phyloP scores from a whole-genome alignment of 164 flowering plant species.

The Tetracentron sinense region DNA sequence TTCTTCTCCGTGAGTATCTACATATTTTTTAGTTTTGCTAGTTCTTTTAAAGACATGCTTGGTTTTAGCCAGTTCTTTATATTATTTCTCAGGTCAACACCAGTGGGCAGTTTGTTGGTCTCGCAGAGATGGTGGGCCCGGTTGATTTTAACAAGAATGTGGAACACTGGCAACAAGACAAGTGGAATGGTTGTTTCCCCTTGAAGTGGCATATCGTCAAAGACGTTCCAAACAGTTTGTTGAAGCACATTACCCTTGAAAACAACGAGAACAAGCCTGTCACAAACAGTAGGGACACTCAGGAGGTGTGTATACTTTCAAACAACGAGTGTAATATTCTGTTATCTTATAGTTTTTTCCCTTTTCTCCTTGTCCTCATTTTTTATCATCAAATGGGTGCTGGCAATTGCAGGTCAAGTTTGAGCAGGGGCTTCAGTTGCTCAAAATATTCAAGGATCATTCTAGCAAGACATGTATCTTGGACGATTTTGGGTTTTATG shows the following conservation, averaged over 20 bases:
- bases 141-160: conserved; percentile 76
- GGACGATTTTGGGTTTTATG: conserved; percentile 88
- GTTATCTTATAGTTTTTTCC: background rate
- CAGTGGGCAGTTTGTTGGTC: conserved; percentile 87
- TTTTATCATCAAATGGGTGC: too few species aligned
- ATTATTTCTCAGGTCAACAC: conserved; percentile 60
- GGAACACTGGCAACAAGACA: conserved; percentile 92
- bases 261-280: conserved; percentile 89
- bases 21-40: background rate
- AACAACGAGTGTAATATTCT: background rate
- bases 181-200: conserved; percentile 85
- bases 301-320: conserved; percentile 46
- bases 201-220: conserved; percentile 88
- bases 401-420: conserved; percentile 50
- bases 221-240: conserved; percentile 75
- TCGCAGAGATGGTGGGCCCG: conserved; percentile 81
- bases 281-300: conserved; percentile 85
- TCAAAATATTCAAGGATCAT: conserved; percentile 77
- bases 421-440: conserved; percentile 73
- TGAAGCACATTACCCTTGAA: conserved; percentile 78
- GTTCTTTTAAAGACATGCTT: background rate
- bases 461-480: conserved; percentile 58
- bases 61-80: background rate
- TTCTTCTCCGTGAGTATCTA: conserved; percentile 68
- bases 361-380: background rate